phyloP scores from a whole-genome alignment of 2,329 filamentous ascomycete species.

The Gaeumannomyces tritici region DNA sequence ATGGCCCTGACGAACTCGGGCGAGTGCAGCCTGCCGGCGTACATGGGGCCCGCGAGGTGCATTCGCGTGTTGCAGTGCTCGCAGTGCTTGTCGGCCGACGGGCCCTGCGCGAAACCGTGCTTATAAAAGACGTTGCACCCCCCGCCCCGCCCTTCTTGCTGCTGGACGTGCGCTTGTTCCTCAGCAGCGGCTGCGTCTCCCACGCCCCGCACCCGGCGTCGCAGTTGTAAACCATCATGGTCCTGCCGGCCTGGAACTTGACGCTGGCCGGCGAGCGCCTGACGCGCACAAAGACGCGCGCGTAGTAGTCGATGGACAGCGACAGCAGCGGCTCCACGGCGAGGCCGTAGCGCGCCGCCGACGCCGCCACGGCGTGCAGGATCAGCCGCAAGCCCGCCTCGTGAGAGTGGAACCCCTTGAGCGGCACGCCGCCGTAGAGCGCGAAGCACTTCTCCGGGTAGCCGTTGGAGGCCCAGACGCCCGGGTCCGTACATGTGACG shows the following conservation, averaged over 20 bases:
- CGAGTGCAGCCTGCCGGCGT: slow-evolving; percentile 80
- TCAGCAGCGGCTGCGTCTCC: slow-evolving; percentile 70
- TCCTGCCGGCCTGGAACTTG: slow-evolving; percentile 84
- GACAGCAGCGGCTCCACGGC: slow-evolving; percentile 85
- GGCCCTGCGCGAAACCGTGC: slow-evolving; percentile 63
- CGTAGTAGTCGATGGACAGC: slow-evolving; percentile 93
- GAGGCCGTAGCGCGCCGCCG: slow-evolving; percentile 77
- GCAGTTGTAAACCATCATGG: slow-evolving; percentile 88
- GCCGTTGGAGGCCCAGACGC: slow-evolving; percentile 86
- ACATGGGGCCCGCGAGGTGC: slow-evolving; percentile 91
- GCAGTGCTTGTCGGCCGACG: slow-evolving; percentile 57
- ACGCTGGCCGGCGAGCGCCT: slow-evolving; percentile 72
- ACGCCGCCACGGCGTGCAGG: slow-evolving; percentile 67
- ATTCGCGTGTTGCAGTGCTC: slow-evolving; percentile 78
- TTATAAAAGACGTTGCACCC: slow-evolving; percentile 54
- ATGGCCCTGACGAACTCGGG: slow-evolving; percentile 72
- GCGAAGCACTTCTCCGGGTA: slow-evolving; percentile 92
- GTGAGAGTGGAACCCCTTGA: slow-evolving; percentile 79
- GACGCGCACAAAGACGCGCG: slow-evolving; percentile 78
- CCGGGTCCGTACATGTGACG: slow-evolving; percentile 93
- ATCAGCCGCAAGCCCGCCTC: slow-evolving; percentile 85
- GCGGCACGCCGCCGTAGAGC: slow-evolving; percentile 81
- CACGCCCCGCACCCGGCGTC: slow-evolving; percentile 87
- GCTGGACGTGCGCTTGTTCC: slow-evolving; percentile 54
- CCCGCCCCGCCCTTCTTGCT: slow-evolving; percentile 59